Evolutionary conservation across 352 stramenopile species (phyloP).

Genomic region (Phytophthora colocasiae): DNA sequence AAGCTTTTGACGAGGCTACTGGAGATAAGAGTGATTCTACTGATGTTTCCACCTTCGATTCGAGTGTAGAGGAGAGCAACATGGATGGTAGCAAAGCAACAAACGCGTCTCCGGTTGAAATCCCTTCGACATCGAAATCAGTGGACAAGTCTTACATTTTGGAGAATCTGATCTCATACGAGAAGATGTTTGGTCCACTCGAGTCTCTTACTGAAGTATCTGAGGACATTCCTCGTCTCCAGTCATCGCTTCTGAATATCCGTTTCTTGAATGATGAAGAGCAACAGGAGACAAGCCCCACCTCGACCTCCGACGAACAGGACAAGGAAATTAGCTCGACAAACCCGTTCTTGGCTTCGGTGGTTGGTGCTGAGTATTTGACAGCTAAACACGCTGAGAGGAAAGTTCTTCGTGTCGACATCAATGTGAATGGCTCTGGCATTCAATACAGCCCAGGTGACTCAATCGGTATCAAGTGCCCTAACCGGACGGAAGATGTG

Average conservation of each 20-base stretch:
- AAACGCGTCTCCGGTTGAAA: not conserved
- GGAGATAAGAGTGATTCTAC: slow-evolving; percentile 4
- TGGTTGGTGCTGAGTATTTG: slow-evolving; percentile 58
- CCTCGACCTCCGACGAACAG: slow-evolving; percentile 6
- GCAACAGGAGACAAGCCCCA: slow-evolving; percentile 2
- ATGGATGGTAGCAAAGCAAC: not conserved
- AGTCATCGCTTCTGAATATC: slow-evolving; percentile 56
- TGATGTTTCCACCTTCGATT: slow-evolving; percentile 27
- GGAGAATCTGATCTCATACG: slow-evolving; percentile 57
- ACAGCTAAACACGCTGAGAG: slow-evolving; percentile 53
- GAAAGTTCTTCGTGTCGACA: slow-evolving; percentile 65
- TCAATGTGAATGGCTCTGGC: slow-evolving; percentile 51
- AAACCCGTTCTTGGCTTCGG: slow-evolving; percentile 55
- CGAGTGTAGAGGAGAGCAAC: slow-evolving; percentile 25
- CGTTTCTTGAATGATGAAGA: slow-evolving; percentile 44
- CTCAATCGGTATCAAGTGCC: slow-evolving; percentile 87
- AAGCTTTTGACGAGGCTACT: slow-evolving; percentile 50
- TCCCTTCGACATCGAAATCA: not conserved
- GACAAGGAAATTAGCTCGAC: slow-evolving; percentile 50
- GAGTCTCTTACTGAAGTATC: slow-evolving; percentile 40
- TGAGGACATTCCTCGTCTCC: slow-evolving; percentile 63
- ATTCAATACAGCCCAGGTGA: slow-evolving; percentile 86
- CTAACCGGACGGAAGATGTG: slow-evolving; percentile 74
- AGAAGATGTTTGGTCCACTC: slow-evolving; percentile 65
- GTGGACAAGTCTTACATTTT: slow-evolving; percentile 39